Evolutionary conservation across 805 yeast genomes (phyloP), one percentile per base, ranked within the genome.

Genomic region (Metschnikowia matae): DNA sequence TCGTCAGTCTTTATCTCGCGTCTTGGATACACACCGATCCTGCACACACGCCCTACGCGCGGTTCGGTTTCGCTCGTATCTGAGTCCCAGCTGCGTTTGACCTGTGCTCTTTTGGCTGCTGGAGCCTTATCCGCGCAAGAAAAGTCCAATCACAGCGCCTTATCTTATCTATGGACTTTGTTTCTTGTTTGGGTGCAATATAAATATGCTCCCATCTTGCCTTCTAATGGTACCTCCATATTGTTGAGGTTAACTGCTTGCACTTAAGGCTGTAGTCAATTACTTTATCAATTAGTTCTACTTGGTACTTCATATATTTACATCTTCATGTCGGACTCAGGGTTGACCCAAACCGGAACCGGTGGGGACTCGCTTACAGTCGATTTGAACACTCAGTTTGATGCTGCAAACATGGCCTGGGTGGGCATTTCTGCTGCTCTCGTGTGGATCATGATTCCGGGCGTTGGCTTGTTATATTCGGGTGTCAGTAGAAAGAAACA

Each of bases 401-500:
- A 84, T 54, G 72, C 73, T 40, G 95, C 85, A 45, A 88, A 89
- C 65, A 85, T 87, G 88, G 89, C 82, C 4, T 90, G 96, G 95
- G 78, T 89, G 50, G 89, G 84, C 66, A 78, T 81, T 5, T 78
- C 89, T n/a, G 84, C 83, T 7, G 84, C 81, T 20, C 77, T 94
- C 51, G 98, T 92, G 54, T 91, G 95, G 90, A 82, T 92, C 61
- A 94, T 92, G 97, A 80, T 90, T 60, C 97, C 98, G 35, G 99
- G 99, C 54, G 85, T 94, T 48, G 99, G 98, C 54, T 71, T 94
- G 49, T 75, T 92, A 55, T 92, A 92, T 71, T 89, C 96, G 34
- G 99, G 99, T 57, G 73, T 94, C 54, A 84, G 96, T 14, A 83
- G 99, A 69, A 92, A 92, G 70, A 89, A 91, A 69, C 97, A 94